Evolutionary conservation across 2,329 filamentous ascomycete species (phyloP), one percentile per base, ranked within the genome.

Genomic region (Escovopsis sp.): DNA sequence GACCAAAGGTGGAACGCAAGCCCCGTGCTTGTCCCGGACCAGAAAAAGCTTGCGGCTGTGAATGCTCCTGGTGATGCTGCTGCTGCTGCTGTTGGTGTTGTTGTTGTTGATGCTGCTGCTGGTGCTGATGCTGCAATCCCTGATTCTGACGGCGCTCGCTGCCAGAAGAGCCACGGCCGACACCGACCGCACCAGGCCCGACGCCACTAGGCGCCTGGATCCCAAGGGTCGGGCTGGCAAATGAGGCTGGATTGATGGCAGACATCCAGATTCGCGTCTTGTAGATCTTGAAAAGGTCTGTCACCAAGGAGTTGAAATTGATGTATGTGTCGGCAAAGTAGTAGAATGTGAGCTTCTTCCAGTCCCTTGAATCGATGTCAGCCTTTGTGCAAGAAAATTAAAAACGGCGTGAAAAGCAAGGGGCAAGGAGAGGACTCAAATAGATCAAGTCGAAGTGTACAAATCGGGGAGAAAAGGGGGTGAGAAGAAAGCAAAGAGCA

Each of bases 231-330:
- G 82, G 80, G 42, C 77, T 87, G 17, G 82, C 82, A 56, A 96
- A 94, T 0, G 88, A 94, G 5, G 88, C 90, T 7, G 90, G 90
- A 54, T 98, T 98, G 57, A 98, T 93, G 4, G 90, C 90, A 4
- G 88, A 96, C 84, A 98, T 94, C 90, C 90, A 98, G 49, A 98
- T 98, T 47, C 92, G 76, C 16, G 88, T 94, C 65, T 98, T 98
- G 69, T 96, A 98, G 42, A 96, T 88, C 61, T 96, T 96, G 71
- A 96, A 98, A 11, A 98, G 68, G 53, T 98, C 90, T 0, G 87
- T 94, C 35, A 98, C 90, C 13, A 98, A 73, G 2, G 85, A 84
- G 55, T 98, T 98, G 69, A 98, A 98, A 62, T 96, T 96, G 66
- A 98, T 94, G 55, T 98, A 98, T 1, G 85, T 77, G 52, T 94